Evolutionary conservation across 192 early-diverging fungal species (phyloP), one percentile per base, ranked within the genome.

Genomic region (Chytriomyces sp.): DNA sequence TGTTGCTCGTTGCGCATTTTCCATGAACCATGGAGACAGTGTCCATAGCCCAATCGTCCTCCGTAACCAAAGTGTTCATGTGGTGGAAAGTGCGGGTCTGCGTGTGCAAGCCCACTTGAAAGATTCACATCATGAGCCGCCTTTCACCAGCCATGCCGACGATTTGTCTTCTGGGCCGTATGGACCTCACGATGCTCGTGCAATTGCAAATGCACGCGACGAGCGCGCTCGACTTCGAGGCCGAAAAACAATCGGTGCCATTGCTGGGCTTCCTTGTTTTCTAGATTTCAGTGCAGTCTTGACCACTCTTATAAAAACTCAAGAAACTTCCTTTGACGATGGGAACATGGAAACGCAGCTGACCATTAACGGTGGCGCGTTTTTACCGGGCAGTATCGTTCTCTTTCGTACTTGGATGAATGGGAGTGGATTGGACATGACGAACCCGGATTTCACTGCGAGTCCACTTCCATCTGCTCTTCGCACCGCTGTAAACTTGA

Each of bases 1-100:
- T 75, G 89, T 98, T 73, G 94, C 94, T 1, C 91, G 96, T 65
- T 92, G 90, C 44, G 96, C 95, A 1, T 99, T 97, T 82, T 81
- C 78, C 24, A 78, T 83, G 35, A 43, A 77, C 59, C 68, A 82
- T 45, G 65, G 64, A 47, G 24, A 60, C 13, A 76, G 79, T 71
- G 78, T 80, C 6, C 87, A 86, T 66, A 82, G 83, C 5, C 82
- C 86, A 6, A 89, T 87, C 64, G 59, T 66, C 9, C 73, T 89
- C 7, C 74, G 69, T 3, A 87, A 87, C 59, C 88, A 89, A 50
- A 3, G n/a, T n/a, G 82, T 80, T 20, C 72, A 83, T n/a, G 61
- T 89, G n/a, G 8, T 87, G 2, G 71, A 80, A 62, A 78, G 83
- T n/a, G 82, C 80, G 10, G 65, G 80, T 2, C 71, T 86, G 13